phyloP scores from a whole-genome alignment of 805 yeast genomes.

The Lachancea thermotolerans region DNA sequence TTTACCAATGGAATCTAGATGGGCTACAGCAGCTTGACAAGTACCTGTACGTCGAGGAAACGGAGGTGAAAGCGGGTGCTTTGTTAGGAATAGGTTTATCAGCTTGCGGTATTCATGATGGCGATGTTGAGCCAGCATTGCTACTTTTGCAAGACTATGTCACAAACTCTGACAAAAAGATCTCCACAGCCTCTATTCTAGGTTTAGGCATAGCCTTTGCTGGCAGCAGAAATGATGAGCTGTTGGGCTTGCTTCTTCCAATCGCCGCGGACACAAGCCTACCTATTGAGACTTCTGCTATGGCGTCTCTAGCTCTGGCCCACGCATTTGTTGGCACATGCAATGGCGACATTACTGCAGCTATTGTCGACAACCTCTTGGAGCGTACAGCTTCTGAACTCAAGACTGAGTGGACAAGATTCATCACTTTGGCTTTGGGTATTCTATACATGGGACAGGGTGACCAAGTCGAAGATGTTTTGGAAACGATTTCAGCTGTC shows the following conservation, averaged over 20 bases:
- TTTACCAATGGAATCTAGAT: constrained; percentile 88
- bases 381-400: constrained; percentile 78
- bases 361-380: constrained; percentile 80
- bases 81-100: constrained; percentile 90
- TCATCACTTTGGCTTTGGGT: constrained; percentile 88
- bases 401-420: constrained; percentile 79
- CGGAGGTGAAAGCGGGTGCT: constrained; percentile 93
- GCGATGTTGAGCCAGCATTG: constrained; percentile 85
- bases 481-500: constrained; percentile 89
- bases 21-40: constrained; percentile 88
- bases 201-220: constrained; percentile 95
- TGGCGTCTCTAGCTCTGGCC: constrained; percentile 89
- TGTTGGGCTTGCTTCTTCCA: constrained; percentile 70
- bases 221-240: constrained; percentile 84
- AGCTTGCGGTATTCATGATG: constrained; percentile 85
- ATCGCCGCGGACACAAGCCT: constrained; percentile 69
- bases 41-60: constrained; percentile 77
- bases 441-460: constrained; percentile 88
- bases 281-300: constrained; percentile 70
- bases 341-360: constrained; percentile 89
- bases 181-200: constrained; percentile 75
- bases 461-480: constrained; percentile 87
- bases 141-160: constrained; percentile 81
- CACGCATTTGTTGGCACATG: constrained; percentile 94
- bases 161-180: constrained; percentile 50